These are phyloP conservation scores for Rhinocladiella mackenziei DNA, from an alignment of 2,329 filamentous ascomycete genomes.

Conservation along the genomic window DNA sequence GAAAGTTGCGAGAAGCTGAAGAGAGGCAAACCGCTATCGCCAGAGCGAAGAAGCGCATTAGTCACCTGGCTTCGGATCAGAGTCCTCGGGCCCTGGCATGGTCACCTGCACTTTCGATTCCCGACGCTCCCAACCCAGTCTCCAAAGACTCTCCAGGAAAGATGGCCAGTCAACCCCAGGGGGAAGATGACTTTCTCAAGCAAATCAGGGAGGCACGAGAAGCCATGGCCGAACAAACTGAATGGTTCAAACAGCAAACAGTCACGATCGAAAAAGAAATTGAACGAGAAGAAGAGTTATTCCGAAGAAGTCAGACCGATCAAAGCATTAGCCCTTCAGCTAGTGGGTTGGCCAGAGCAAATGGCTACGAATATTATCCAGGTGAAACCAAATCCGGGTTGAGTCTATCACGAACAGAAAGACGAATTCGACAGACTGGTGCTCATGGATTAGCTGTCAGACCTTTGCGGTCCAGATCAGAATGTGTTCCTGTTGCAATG, in stretches of 20 bases:
- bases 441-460: slow-evolving; percentile 42
- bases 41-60: slow-evolving; percentile 8
- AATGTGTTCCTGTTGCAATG: slow-evolving; percentile 28
- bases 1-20: slow-evolving; percentile 22
- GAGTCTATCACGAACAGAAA: slow-evolving; percentile 43
- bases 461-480: slow-evolving; percentile 33
- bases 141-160: not conserved
- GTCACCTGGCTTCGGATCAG: slow-evolving; percentile 5
- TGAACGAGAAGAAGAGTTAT: slow-evolving; percentile 27
- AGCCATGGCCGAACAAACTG: slow-evolving; percentile 29
- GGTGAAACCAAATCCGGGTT: slow-evolving; percentile 37
- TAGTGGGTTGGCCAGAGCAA: slow-evolving; percentile 29
- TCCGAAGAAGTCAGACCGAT: slow-evolving; percentile 32
- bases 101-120: not conserved
- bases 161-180: not conserved
- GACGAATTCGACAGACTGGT: slow-evolving; percentile 42
- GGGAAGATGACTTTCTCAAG: slow-evolving; percentile 31
- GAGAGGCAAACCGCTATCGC: slow-evolving; percentile 17
- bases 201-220: slow-evolving; percentile 31
- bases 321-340: slow-evolving; percentile 10
- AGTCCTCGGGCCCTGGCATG: slow-evolving; percentile 4
- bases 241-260: slow-evolving; percentile 31
- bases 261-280: slow-evolving; percentile 24
- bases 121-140: not conserved
- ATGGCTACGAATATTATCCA: slow-evolving; percentile 42